phyloP scores from a whole-genome alignment of 2,329 filamentous ascomycete genomes.

The Aspergillus calidoustus region DNA sequence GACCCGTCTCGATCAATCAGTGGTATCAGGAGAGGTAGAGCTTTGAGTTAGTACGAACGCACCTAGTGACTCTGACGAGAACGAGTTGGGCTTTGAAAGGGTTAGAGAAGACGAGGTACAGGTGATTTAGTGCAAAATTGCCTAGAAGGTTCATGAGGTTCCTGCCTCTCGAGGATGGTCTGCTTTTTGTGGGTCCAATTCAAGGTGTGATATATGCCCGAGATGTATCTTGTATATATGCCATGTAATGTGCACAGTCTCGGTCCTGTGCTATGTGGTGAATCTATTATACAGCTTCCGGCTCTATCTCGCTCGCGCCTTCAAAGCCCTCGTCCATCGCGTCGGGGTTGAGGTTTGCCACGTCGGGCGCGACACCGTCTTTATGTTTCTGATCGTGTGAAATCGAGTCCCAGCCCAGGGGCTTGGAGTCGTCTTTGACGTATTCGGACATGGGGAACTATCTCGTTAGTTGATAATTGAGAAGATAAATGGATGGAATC shows the following conservation, averaged over 20 bases:
- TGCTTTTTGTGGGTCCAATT: neutral
- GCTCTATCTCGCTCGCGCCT: conserved; percentile 44
- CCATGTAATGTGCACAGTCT: neutral
- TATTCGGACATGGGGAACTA: conserved; percentile 70
- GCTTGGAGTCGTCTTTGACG: conserved; percentile 58
- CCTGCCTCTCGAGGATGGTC: too few species aligned
- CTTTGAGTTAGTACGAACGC: too few species aligned
- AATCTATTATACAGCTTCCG: conserved; percentile 31
- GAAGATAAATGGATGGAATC: conserved; percentile 21
- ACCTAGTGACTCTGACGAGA: too few species aligned
- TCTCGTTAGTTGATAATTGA: conserved; percentile 10
- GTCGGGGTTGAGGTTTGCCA: conserved; percentile 50
- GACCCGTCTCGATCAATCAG: too few species aligned
- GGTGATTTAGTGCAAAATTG: too few species aligned
- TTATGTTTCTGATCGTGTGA: conserved; percentile 54
- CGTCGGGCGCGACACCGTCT: conserved; percentile 41
- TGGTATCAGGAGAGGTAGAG: too few species aligned
- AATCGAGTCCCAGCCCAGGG: conserved; percentile 62
- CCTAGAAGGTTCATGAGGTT: too few species aligned
- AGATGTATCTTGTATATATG: neutral
- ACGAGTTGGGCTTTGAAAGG: too few species aligned
- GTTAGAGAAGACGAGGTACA: too few species aligned
- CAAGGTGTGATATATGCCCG: neutral
- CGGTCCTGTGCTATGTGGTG: neutral
- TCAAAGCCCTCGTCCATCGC: conserved; percentile 51